A percentile compares a stretch with the other conserved stretches of the same genome.
phyloP scores from a whole-genome alignment of 2,329 filamentous ascomycete genomes.

The Raffaelea arxii region DNA sequence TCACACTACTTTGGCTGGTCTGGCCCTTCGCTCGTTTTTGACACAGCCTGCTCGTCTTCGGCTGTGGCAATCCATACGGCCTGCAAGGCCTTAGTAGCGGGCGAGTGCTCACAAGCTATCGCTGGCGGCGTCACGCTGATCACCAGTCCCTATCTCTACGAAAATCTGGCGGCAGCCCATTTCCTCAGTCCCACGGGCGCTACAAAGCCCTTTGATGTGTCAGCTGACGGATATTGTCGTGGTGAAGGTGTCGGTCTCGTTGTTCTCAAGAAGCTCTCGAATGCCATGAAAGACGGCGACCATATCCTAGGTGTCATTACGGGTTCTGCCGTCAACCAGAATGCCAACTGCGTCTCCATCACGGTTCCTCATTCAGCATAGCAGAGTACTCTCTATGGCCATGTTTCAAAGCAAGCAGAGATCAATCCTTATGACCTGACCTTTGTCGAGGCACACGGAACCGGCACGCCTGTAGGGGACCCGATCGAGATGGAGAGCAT shows the following conservation, averaged over 20 bases:
- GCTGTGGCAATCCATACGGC: conserved; percentile 31
- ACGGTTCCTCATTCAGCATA: conserved; percentile 16
- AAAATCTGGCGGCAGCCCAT: conserved; percentile 19
- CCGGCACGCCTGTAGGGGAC: conserved; percentile 31
- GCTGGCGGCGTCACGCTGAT: conserved; percentile 21
- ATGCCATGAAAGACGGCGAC: conserved; percentile 36
- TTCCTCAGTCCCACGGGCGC: conserved; percentile 20
- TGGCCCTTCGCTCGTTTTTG: conserved; percentile 30
- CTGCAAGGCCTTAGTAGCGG: conserved; percentile 16
- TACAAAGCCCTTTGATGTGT: conserved; percentile 21
- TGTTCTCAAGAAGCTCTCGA: conserved; percentile 34
- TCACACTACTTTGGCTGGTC: conserved; percentile 25
- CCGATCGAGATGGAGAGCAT: conserved; percentile 21
- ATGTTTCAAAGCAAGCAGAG: conserved; percentile 18
- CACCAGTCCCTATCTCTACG: conserved; percentile 15
- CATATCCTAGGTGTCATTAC: conserved; percentile 28
- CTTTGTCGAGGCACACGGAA: conserved; percentile 32
- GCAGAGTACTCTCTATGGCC: conserved; percentile 20
- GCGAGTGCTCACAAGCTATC: conserved; percentile 12
- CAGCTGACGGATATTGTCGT: conserved; percentile 37
- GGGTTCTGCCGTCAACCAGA: conserved; percentile 27
- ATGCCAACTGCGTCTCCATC: conserved; percentile 24
- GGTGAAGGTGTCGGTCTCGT: conserved; percentile 36
- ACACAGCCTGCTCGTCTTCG: conserved; percentile 35
- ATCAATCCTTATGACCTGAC: conserved; percentile 18